Base-by-base conservation (phyloP, 176 grass and related monocot genomes). In the Bonia amplexicaulis region DNA sequence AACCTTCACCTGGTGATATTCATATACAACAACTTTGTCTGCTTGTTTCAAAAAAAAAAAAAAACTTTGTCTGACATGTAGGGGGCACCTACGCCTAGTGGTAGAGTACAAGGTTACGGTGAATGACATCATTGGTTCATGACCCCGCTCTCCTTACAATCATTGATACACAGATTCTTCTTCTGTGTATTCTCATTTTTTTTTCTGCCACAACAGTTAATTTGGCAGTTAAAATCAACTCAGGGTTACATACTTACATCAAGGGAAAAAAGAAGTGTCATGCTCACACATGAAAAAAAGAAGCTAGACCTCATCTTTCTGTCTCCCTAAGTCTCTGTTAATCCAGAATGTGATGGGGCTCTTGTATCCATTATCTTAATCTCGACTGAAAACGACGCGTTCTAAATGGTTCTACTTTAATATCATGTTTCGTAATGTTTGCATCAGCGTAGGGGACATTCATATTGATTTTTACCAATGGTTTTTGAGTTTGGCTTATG, bases 301-400 rank as follows among this genome's bases (percentile, higher is more conserved):
- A 33, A 33, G 31, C 31, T 33, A 33, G 39, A 39, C 17, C 82
- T 39, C n/a, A 78, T 78, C 23, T 51, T 80, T 60, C 27, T 82
- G 86, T 77, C 79, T 20, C 79, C 79, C 41, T 33, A 33, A 33
- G 62, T 80, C 74, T n/a, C 74, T 77, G 51, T 79, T 55, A 58
- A 55, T 27, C 22, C 48, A 79, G 67, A 79, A 73, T n/a, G 29
- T 29, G 87, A 58, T 57, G 17, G 25, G 33, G 31, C 22, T 46
- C 19, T 3, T 72, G 44, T 64, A 29, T 52, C 73, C 13, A 61
- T 17, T 69, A 76, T 69, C 14, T 33, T 41, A 41, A 13, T 79
- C 40, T 52, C 31, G 31, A 20, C 35, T 7, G 48, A 45, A 45
- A 57, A 44, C 25, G 16, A 25, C 29, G 2, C 39, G 5, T 14